Conservation (phyloP, 495 filamentous ascomycete species). For the Penicillium turbatum region DNA sequence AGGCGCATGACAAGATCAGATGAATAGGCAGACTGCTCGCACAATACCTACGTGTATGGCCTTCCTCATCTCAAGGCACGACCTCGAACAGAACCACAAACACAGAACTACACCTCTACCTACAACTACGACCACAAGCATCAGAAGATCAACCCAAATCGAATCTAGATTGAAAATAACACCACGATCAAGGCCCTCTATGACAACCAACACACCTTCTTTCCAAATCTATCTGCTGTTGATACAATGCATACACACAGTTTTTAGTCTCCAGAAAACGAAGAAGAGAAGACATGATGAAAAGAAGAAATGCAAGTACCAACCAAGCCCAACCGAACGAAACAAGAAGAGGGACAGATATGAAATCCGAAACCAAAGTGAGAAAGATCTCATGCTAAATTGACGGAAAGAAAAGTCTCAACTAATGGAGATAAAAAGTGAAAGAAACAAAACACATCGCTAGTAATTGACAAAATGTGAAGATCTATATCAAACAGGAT, state of each 20-base stretch:
- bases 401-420: conserved; percentile 10
- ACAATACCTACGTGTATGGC: neutral
- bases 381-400: conserved; percentile 27
- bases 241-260: conserved; percentile 32
- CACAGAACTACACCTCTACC: neutral
- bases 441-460: conserved; percentile 17
- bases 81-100: neutral
- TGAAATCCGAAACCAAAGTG: conserved; percentile 8
- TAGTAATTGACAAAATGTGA: neutral
- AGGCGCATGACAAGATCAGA: neutral
- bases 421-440: conserved; percentile 8
- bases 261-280: conserved; percentile 10
- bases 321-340: conserved; percentile 10
- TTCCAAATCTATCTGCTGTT: conserved; percentile 36
- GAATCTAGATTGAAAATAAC: conserved; percentile 4
- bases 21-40: neutral
- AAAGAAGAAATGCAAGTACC: conserved; percentile 1
- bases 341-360: neutral
- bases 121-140: neutral
- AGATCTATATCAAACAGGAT: neutral
- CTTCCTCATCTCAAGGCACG: neutral
- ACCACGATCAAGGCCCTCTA: conserved; percentile 3
- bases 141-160: neutral
- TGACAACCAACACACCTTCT: conserved; percentile 12
- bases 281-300: conserved; percentile 11